phyloP scores from a whole-genome alignment of 352 stramenopile genomes.

The Phytophthora megakarya region DNA sequence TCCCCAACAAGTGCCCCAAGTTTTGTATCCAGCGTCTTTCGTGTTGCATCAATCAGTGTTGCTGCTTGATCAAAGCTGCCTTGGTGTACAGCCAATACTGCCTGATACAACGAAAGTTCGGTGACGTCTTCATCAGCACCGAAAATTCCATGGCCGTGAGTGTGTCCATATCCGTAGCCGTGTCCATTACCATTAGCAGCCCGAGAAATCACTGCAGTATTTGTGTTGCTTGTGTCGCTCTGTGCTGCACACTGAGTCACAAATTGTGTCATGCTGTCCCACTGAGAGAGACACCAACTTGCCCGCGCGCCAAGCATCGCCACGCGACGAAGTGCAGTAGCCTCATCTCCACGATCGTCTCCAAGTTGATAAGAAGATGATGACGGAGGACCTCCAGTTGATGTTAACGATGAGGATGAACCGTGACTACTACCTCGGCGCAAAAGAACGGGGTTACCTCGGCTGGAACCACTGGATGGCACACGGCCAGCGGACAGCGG shows the following conservation, averaged over 20 bases:
- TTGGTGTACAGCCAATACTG: slow-evolving; percentile 94
- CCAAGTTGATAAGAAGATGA: slow-evolving; percentile 28
- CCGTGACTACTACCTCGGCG: slow-evolving; percentile 46
- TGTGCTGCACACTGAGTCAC: slow-evolving; percentile 55
- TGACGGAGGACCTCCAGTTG: slow-evolving; percentile 10
- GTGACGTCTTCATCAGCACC: slow-evolving; percentile 46
- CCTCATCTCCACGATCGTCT: slow-evolving; percentile 50
- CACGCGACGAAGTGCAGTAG: slow-evolving; percentile 61
- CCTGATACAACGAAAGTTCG: slow-evolving; percentile 69
- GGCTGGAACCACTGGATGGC: slow-evolving; percentile 12
- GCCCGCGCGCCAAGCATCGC: slow-evolving; percentile 82
- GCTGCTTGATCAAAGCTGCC: slow-evolving; percentile 92
- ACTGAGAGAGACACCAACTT: slow-evolving; percentile 86
- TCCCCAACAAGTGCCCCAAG: slow-evolving; percentile 96
- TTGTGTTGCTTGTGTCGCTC: slow-evolving; percentile 27
- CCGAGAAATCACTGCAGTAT: slow-evolving; percentile 29
- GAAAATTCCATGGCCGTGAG: slow-evolving; percentile 35
- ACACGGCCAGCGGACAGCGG: slow-evolving; percentile 22
- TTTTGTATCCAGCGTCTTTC: slow-evolving; percentile 93
- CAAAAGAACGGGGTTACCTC: slow-evolving; percentile 16
- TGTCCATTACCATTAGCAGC: slow-evolving; percentile 31
- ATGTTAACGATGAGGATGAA: slow-evolving; percentile 35
- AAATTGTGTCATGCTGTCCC: slow-evolving; percentile 84
- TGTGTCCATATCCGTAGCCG: slow-evolving; percentile 37
- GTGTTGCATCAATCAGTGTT: slow-evolving; percentile 93